phyloP scores from a whole-genome alignment of 2,329 filamentous ascomycete species.

The Alternaria viburni region DNA sequence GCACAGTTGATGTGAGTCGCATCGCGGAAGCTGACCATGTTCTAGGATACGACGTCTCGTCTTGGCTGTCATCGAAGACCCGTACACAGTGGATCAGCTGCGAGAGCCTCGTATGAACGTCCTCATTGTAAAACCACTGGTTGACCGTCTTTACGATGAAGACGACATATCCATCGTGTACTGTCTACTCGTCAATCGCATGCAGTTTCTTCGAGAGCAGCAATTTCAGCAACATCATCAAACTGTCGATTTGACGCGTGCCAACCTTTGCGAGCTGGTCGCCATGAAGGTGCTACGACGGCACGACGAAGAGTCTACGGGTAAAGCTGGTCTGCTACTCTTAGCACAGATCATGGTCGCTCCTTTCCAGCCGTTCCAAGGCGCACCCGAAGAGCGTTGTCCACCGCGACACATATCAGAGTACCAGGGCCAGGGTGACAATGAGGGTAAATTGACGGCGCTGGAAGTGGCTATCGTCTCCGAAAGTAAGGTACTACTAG shows the following conservation, averaged over 20 bases:
- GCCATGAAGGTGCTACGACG: conserved; percentile 78
- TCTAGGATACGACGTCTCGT: conserved; percentile 52
- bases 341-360: conserved; percentile 81
- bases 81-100: conserved; percentile 76
- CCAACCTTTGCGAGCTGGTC: conserved; percentile 79
- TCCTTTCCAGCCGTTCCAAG: conserved; percentile 85
- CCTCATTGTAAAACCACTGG: conserved; percentile 77
- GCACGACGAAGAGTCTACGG: conserved; percentile 78
- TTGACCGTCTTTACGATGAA: conserved; percentile 81
- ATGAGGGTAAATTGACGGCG: conserved; percentile 71
- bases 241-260: conserved; percentile 79
- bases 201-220: conserved; percentile 80
- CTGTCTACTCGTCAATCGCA: conserved; percentile 80
- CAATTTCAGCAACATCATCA: conserved; percentile 76
- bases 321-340: conserved; percentile 71
- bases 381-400: conserved; percentile 72
- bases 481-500: conserved; percentile 79
- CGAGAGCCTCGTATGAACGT: conserved; percentile 83
- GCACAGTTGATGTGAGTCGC: background rate
- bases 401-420: conserved; percentile 60
- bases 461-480: conserved; percentile 84
- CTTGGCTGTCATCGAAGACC: conserved; percentile 62
- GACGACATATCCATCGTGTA: conserved; percentile 85
- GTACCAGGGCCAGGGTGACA: conserved; percentile 54
- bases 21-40: background rate